These are phyloP conservation scores for Scopulariopsis brevicaulis DNA, from an alignment of 2,329 filamentous ascomycete species.

Conservation along the genomic window DNA sequence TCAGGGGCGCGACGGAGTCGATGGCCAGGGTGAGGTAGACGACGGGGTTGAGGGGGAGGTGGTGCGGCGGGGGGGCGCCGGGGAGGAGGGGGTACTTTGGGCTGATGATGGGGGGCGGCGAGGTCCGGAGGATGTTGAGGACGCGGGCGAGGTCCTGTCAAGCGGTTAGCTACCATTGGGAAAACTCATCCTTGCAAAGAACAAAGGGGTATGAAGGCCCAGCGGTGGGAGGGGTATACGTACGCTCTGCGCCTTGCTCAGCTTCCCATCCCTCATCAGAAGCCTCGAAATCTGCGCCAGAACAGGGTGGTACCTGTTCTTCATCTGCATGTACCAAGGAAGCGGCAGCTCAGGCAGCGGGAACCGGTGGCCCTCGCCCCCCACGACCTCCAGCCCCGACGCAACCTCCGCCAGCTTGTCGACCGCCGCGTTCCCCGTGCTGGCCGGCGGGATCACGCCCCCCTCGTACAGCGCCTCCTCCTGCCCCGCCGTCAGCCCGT, in stretches of 20 bases:
- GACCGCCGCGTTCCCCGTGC: constrained; percentile 6
- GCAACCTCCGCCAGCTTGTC: constrained; percentile 8
- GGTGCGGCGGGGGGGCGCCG: constrained; percentile 61
- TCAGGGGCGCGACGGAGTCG: constrained; percentile 82
- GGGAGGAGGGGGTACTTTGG: constrained; percentile 61
- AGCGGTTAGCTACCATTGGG: constrained; percentile 2
- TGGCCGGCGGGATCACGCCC: constrained; percentile 25
- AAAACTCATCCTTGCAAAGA: not conserved
- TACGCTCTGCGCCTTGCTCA: constrained; percentile 82
- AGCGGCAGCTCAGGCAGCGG: constrained; percentile 58
- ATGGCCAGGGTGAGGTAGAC: constrained; percentile 83
- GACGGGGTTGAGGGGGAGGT: constrained; percentile 81
- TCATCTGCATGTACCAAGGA: constrained; percentile 50
- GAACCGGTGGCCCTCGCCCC: constrained; percentile 58
- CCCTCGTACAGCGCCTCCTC: constrained; percentile 29
- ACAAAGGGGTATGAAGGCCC: not conserved
- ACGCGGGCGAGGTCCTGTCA: constrained; percentile 74
- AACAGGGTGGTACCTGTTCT: constrained; percentile 76
- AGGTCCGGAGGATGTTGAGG: constrained; percentile 74
- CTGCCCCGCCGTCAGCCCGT: constrained; percentile 26
- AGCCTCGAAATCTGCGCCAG: constrained; percentile 81
- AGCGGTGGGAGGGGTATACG: constrained; percentile 14
- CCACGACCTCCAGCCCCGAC: constrained; percentile 9
- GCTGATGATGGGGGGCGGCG: constrained; percentile 66
- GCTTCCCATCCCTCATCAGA: constrained; percentile 85